Conservation (phyloP, 768 basidiomycete genomes). For the Albatrellus ellisii region DNA sequence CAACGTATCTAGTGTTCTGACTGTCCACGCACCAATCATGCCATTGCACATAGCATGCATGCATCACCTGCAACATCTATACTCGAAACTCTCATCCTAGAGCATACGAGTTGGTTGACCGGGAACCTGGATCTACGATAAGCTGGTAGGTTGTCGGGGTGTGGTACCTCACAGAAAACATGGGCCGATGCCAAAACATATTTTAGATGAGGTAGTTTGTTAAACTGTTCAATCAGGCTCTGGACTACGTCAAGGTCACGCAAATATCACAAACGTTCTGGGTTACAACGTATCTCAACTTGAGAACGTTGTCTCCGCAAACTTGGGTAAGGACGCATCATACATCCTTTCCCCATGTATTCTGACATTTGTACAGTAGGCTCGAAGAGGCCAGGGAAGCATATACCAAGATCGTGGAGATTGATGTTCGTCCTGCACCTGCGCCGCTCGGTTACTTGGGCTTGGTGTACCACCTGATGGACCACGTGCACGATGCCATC, state of each 20-base stretch:
- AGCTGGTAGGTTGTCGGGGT: constrained; percentile 99
- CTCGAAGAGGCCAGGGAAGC: constrained; percentile 52
- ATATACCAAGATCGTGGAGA: constrained; percentile 71
- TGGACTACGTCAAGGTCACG: constrained; percentile 72
- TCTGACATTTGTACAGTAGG: constrained; percentile 17
- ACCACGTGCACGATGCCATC: too few relatives aligned
- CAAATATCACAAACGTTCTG: constrained; percentile 79
- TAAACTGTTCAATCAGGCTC: too few relatives aligned
- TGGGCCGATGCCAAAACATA: constrained; percentile 90
- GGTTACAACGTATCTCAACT: constrained; percentile 86
- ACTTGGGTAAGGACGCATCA: constrained; percentile 46
- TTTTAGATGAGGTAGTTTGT: constrained; percentile 82
- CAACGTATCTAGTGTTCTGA: too few relatives aligned
- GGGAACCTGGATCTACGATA: constrained; percentile 81
- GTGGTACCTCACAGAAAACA: constrained; percentile 84
- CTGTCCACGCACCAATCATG: constrained; percentile 82
- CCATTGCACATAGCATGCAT: constrained; percentile 96
- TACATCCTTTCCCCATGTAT: background rate
- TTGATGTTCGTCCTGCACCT: constrained; percentile 69
- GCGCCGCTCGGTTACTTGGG: constrained; percentile 84
- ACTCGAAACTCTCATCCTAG: constrained; percentile 91
- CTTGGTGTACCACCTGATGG: constrained; percentile 78
- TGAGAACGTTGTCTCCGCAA: constrained; percentile 84
- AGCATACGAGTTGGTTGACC: constrained; percentile 91
- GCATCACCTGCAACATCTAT: constrained; percentile 86